Conservation (phyloP, 306 rosid genomes). For the Pterocarpus santalinus region DNA sequence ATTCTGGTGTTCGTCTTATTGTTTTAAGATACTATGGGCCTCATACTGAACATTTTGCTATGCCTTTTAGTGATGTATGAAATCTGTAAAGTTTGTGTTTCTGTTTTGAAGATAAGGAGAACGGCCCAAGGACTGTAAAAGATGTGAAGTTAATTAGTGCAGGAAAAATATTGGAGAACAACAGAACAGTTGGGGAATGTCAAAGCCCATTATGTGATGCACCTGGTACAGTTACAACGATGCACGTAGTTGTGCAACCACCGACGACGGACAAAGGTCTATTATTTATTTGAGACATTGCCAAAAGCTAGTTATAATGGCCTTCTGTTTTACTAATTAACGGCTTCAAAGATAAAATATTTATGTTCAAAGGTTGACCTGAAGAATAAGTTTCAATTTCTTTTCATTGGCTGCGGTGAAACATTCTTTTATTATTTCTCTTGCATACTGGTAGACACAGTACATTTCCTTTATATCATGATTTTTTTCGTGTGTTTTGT, state of each 20-base stretch:
- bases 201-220: constrained; percentile 82
- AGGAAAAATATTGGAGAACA: constrained; percentile 88
- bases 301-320: constrained; percentile 12
- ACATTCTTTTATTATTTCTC: neutral
- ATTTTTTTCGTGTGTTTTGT: neutral
- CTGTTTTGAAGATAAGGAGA: constrained; percentile 76
- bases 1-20: constrained; percentile 33
- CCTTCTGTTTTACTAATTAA: neutral
- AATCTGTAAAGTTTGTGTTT: constrained; percentile 30
- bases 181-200: constrained; percentile 88
- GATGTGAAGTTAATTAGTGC: constrained; percentile 92
- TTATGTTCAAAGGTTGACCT: neutral
- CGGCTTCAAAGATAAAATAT: neutral
- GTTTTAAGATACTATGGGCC: constrained; percentile 30
- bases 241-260: constrained; percentile 93
- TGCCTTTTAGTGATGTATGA: constrained; percentile 25
- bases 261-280: constrained; percentile 82
- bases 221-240: constrained; percentile 88
- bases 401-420: neutral
- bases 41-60: neutral
- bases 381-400: neutral
- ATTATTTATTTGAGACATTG: constrained; percentile 25
- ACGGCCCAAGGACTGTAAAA: constrained; percentile 89
- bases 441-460: neutral
- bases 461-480: neutral